Evolutionary conservation across 2,329 filamentous ascomycete genomes (phyloP), one percentile per base, ranked within the genome.

Genomic region (Verruconis gallopava): DNA sequence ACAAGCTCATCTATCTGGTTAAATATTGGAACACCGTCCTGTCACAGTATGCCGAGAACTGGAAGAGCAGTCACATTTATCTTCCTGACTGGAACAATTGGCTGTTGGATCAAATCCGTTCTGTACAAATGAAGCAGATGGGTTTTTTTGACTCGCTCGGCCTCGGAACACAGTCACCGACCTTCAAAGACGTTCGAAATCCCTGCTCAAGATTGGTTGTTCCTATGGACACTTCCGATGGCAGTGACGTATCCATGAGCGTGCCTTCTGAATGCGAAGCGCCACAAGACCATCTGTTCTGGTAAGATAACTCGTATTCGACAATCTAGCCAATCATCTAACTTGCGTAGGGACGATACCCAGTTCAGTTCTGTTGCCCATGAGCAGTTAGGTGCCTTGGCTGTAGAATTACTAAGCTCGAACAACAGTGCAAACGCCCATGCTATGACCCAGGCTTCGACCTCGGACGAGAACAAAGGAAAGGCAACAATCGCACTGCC

Each of bases 341-440:
- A 38, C 40, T 40, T 32, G 40, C 37, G 34, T 44, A 61, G 58
- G 59, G 55, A 61, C 46, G 49, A 54, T 38, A 46, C 59, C 36
- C 56, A 57, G 35, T 49, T 61, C 32, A 55, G 54, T 38, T 53
- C 56, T 6, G 50, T 49, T 33, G 58, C 56, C 21, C 56, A 61
- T 40, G 42, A 51, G 43, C 54, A 60, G 51, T 56, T 62, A 44
- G 59, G 56, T 48, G 50, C 44, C 38, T 53, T 58, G 43, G 53
- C 58, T 48, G 58, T 53, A 41, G 50, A 48, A 43, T 48, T 62
- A 39, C 44, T 61, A 34, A 51, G 50, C 42, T 44, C 43, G 12
- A 59, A 59, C 44, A 48, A 50, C 34, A 56, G 53, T 39, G 47
- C 55, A 50, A 57, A 60, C 45, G 40, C 35, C 37, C 44, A 49